phyloP scores from a whole-genome alignment of 2,329 filamentous ascomycete species.

The Fusarium clavum region DNA sequence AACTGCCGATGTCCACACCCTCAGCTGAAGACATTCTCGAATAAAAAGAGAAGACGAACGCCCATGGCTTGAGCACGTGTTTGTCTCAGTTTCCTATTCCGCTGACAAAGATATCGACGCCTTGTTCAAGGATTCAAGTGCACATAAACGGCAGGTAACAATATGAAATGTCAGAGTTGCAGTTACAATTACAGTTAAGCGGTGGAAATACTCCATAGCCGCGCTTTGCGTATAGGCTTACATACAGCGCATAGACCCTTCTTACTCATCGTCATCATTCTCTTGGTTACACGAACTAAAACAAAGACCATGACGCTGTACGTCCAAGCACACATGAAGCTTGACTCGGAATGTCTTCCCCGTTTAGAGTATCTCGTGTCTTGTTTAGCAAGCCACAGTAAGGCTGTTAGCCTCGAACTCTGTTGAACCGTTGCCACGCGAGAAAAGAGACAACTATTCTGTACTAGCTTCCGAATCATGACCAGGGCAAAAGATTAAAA shows the following conservation, averaged over 20 bases:
- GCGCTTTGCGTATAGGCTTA: constrained; percentile 29
- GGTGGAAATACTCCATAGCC: constrained; percentile 20
- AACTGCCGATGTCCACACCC: constrained; percentile 1
- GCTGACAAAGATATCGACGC: neutral
- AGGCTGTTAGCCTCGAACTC: constrained; percentile 23
- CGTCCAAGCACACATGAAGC: constrained; percentile 9
- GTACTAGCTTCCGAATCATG: neutral
- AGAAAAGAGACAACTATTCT: constrained; percentile 41
- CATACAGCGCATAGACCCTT: constrained; percentile 18
- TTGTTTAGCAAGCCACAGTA: neutral
- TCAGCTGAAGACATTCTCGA: constrained; percentile 16
- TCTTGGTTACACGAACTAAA: neutral
- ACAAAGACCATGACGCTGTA: constrained; percentile 1
- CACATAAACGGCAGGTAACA: neutral
- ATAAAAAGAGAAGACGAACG: constrained; percentile 9
- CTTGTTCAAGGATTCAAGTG: neutral
- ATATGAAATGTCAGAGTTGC: constrained; percentile 12
- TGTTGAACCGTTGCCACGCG: constrained; percentile 7
- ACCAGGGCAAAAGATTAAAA: neutral
- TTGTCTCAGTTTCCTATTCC: constrained; percentile 2
- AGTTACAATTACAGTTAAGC: neutral
- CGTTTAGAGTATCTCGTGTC: constrained; percentile 16
- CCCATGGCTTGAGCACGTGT: constrained; percentile 25
- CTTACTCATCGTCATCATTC: neutral
- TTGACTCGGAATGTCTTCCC: neutral